Evolutionary conservation across 2,329 filamentous ascomycete genomes (phyloP).

Genomic region (Pseudogymnoascus sp.): DNA sequence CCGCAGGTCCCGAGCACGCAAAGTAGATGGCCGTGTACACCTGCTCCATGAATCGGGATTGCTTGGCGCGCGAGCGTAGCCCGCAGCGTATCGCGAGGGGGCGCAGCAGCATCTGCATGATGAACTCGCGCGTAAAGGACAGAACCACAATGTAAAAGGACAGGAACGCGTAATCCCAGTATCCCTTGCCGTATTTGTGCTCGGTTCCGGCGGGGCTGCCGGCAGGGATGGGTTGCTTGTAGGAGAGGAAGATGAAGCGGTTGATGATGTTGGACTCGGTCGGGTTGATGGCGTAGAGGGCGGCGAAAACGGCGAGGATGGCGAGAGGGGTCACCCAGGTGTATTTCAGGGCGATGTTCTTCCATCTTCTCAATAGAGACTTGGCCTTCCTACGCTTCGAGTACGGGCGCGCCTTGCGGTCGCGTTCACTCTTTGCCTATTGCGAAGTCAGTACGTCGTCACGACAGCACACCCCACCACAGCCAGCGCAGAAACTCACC

Average conservation of each 20-base stretch:
- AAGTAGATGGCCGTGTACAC: conserved; percentile 93
- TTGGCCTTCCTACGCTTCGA: conserved; percentile 29
- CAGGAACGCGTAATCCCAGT: conserved; percentile 77
- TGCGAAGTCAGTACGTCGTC: neutral
- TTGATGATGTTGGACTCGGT: conserved; percentile 69
- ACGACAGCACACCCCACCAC: neutral
- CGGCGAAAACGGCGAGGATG: conserved; percentile 54
- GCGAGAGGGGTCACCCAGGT: conserved; percentile 60
- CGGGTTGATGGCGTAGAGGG: conserved; percentile 67
- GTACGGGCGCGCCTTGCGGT: conserved; percentile 23
- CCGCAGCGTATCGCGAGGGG: conserved; percentile 64
- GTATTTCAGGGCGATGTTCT: conserved; percentile 45
- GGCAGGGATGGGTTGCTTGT: conserved; percentile 54
- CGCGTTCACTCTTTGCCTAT: neutral
- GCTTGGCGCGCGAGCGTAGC: conserved; percentile 68
- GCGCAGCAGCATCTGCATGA: conserved; percentile 84
- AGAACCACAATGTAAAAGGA: conserved; percentile 82
- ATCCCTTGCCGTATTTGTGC: conserved; percentile 80
- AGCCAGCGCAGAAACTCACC: conserved; percentile 12
- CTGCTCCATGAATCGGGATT: conserved; percentile 91
- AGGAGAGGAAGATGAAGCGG: conserved; percentile 83
- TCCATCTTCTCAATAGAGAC: conserved; percentile 39
- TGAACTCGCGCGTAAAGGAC: conserved; percentile 88
- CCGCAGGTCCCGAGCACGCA: conserved; percentile 68
- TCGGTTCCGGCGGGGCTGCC: conserved; percentile 33